Conservation (phyloP, 441 rosid species). For the Populus hybrid region DNA sequence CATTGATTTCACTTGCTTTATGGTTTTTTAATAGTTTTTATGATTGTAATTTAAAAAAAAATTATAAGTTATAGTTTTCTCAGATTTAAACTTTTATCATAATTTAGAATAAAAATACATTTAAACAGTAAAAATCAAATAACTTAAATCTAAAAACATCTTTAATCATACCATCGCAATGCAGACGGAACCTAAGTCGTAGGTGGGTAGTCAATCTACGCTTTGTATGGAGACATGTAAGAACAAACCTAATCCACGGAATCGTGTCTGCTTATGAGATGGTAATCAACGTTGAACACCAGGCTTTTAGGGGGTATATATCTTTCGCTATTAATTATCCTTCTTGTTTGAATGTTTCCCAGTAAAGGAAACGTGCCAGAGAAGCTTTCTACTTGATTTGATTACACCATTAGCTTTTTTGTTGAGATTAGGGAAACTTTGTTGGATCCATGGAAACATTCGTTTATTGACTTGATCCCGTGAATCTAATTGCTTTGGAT, state of each 20-base stretch:
- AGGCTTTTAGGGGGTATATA: neutral
- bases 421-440: neutral
- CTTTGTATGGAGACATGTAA: neutral
- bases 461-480: neutral
- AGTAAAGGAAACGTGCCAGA: neutral
- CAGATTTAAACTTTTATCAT: too few relatives aligned
- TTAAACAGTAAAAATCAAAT: neutral
- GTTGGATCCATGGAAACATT: neutral
- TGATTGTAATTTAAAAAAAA: too few relatives aligned
- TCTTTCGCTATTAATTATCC: neutral
- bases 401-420: neutral
- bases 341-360: neutral
- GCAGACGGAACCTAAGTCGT: neutral
- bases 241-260: neutral
- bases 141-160: neutral
- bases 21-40: too few relatives aligned
- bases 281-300: neutral
- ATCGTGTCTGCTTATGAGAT: neutral
- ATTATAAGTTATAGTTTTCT: too few relatives aligned
- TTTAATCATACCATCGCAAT: neutral
- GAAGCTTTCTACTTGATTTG: neutral
- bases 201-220: neutral
- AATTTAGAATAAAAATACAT: too few relatives aligned
- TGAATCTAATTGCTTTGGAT: neutral
- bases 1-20: neutral